Evolutionary conservation across 1,139 yeast genomes (phyloP).

Genomic region (Yamadazyma atlantica): DNA sequence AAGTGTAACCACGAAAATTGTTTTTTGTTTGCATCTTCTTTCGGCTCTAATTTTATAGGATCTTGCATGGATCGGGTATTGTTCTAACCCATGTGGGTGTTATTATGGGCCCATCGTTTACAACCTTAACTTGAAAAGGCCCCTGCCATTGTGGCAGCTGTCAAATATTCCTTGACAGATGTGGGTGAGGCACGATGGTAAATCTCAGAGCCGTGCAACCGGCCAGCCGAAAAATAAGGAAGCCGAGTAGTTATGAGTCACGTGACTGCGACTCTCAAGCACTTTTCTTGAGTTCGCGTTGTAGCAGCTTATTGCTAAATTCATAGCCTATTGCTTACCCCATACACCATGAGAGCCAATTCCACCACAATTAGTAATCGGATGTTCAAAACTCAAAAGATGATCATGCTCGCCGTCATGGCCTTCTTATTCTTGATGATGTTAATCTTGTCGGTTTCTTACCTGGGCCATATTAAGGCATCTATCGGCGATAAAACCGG

Average conservation of each 20-base stretch:
- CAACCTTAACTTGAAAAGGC: no score
- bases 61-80: not conserved
- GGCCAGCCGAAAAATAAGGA: no score
- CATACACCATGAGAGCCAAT: slow-evolving; percentile 18
- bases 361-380: slow-evolving; percentile 30
- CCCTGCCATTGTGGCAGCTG: no score
- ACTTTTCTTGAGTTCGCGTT: no score
- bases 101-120: no score
- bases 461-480: slow-evolving; percentile 20
- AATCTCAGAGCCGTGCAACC: no score
- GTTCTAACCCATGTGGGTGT: not conserved
- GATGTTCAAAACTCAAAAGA: slow-evolving; percentile 30
- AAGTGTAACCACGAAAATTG: no score
- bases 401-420: slow-evolving; percentile 21
- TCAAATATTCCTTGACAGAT: no score
- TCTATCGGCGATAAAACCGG: not conserved
- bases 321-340: not conserved
- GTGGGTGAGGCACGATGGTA: no score
- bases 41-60: not conserved
- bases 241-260: no score
- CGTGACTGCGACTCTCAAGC: no score
- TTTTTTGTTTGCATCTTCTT: not conserved
- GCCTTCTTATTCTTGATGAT: slow-evolving; percentile 24
- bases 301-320: no score
- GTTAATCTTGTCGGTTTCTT: slow-evolving; percentile 21